Evolutionary conservation across 2,329 filamentous ascomycete species (phyloP).

Genomic region (Epichloe gansuensis): DNA sequence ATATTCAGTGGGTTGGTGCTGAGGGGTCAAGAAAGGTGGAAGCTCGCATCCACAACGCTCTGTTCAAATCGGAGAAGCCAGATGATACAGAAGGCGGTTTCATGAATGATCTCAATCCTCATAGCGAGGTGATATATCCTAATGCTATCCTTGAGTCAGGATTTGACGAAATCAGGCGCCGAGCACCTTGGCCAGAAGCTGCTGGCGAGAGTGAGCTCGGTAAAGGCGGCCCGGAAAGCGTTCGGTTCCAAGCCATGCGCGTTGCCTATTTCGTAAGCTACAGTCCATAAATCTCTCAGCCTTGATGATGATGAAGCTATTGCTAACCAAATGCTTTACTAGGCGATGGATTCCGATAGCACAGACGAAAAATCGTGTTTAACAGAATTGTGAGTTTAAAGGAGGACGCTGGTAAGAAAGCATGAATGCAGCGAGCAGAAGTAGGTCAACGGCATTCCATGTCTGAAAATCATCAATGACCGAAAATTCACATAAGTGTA

Average conservation of each 20-base stretch:
- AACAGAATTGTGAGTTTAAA: constrained; percentile 90
- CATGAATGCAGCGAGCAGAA: neutral
- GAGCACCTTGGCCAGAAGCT: constrained; percentile 73
- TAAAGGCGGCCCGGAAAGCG: constrained; percentile 54
- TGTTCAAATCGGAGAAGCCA: constrained; percentile 83
- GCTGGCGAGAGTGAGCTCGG: constrained; percentile 55
- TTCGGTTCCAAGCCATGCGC: constrained; percentile 84
- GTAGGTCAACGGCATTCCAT: neutral
- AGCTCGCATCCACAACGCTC: constrained; percentile 64
- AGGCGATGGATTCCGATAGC: constrained; percentile 67
- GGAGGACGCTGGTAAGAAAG: constrained; percentile 65
- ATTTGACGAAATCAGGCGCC: constrained; percentile 60
- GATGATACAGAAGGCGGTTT: constrained; percentile 68
- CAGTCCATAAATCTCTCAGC: neutral
- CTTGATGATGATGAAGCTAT: neutral
- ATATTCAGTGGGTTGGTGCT: constrained; percentile 77
- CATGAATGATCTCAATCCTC: constrained; percentile 70
- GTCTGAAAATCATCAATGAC: neutral
- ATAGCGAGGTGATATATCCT: constrained; percentile 69
- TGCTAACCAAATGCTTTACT: constrained; percentile 2
- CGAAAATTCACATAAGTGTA: neutral
- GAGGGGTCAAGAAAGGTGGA: constrained; percentile 57
- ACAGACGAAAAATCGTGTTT: constrained; percentile 66
- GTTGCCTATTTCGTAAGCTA: constrained; percentile 66
- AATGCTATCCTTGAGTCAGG: constrained; percentile 74